A percentile compares a stretch with the other conserved stretches of the same genome.
These are phyloP conservation scores for Pseudogymnoascus verrucosus DNA, from an alignment of 2,329 filamentous ascomycete species.

Conservation along the genomic window DNA sequence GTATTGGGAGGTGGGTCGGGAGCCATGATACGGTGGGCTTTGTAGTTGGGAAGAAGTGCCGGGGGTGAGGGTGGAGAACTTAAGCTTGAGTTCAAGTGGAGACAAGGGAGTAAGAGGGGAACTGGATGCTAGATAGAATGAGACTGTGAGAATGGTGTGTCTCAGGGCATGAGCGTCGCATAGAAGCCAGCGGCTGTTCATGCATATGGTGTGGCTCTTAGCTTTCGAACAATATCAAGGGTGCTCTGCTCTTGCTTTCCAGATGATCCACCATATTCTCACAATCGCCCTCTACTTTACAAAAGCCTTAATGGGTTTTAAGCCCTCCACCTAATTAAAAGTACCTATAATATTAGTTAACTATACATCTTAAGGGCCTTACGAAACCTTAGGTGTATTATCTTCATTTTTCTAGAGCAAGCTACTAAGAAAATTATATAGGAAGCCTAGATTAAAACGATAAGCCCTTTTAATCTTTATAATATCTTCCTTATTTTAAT, in stretches of 20 bases:
- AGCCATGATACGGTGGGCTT: slow-evolving; percentile 30
- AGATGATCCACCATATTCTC: too few relatives aligned
- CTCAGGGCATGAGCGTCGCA: too few relatives aligned
- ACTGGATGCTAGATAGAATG: neutral
- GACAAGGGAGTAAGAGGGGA: slow-evolving; percentile 13
- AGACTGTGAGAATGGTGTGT: too few relatives aligned
- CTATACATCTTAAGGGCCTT: slow-evolving; percentile 11
- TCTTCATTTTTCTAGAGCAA: neutral
- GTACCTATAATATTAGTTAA: slow-evolving; percentile 7
- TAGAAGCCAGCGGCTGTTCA: too few relatives aligned
- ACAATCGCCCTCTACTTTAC: too few relatives aligned
- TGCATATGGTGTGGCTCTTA: too few relatives aligned
- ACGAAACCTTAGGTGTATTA: neutral
- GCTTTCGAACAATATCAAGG: too few relatives aligned
- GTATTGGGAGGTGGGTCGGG: slow-evolving; percentile 24
- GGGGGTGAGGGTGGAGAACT: slow-evolving; percentile 27
- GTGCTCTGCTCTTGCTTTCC: too few relatives aligned
- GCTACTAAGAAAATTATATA: slow-evolving; percentile 14
- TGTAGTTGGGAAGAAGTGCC: slow-evolving; percentile 20
- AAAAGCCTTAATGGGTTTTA: slow-evolving; percentile 2
- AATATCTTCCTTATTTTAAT: slow-evolving; percentile 44
- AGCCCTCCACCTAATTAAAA: slow-evolving; percentile 12
- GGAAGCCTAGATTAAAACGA: slow-evolving; percentile 20
- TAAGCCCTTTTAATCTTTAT: slow-evolving; percentile 42
- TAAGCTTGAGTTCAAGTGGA: slow-evolving; percentile 13